Conservation (phyloP, 2,329 filamentous ascomycete genomes). For the Colletotrichum siamense region DNA sequence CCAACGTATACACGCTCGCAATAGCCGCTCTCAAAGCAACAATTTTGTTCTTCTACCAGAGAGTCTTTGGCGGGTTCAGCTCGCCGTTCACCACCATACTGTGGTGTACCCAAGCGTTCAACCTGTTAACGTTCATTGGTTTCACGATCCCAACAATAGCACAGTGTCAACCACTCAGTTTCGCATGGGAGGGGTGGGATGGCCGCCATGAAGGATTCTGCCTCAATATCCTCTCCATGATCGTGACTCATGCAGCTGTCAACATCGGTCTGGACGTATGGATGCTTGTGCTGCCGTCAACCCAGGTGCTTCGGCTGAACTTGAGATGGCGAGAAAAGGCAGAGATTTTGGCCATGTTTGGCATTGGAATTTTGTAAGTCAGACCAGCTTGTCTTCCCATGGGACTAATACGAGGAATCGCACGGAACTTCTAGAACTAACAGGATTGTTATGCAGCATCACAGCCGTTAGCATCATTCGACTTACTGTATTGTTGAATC, state of each 20-base stretch:
- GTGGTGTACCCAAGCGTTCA: constrained; percentile 23
- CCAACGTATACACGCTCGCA: constrained; percentile 23
- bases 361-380: constrained; percentile 30
- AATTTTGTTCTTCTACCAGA: constrained; percentile 41
- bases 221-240: constrained; percentile 39
- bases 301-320: constrained; percentile 35
- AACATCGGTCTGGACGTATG: constrained; percentile 50
- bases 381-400: fast-evolving
- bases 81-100: constrained; percentile 27
- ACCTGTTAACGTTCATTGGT: constrained; percentile 16
- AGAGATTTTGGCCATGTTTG: constrained; percentile 42
- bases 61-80: constrained; percentile 37
- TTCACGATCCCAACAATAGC: constrained; percentile 41
- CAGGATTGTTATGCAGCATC: constrained; percentile 32
- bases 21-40: constrained; percentile 45
- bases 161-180: constrained; percentile 46
- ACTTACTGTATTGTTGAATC: constrained; percentile 43
- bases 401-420: neutral
- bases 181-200: constrained; percentile 47
- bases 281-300: constrained; percentile 46
- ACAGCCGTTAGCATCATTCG: constrained; percentile 39
- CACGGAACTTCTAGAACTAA: neutral
- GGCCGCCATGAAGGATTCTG: constrained; percentile 31
- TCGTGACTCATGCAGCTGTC: constrained; percentile 44
- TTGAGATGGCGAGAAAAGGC: constrained; percentile 40